Base-by-base conservation (phyloP, 257 asterid species). In the Solanum okadae region DNA sequence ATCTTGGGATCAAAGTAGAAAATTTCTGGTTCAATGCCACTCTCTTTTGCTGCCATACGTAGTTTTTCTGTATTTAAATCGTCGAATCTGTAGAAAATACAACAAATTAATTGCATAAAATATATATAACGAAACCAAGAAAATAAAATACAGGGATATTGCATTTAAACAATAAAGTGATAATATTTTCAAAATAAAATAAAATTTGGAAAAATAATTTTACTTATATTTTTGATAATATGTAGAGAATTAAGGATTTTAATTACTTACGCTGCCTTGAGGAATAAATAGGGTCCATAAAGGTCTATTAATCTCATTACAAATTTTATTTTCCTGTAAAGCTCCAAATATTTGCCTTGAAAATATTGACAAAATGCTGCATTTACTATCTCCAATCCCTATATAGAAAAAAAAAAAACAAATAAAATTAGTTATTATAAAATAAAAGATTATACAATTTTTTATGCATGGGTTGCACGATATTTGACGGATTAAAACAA, bases 281-380 rank as follows among this genome's bases (percentile, higher is more conserved):
- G 94, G 94, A 97, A 95, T 90, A 97, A 88, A 85, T 95, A 95
- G 63, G 99, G 99, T 14, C 89, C 93, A 81, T 95, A 97, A 31
- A 97, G 98, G 14, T 95, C 96, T 11, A 94, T 89, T 92, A 97
- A 78, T n/a, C 95, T 90, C 92, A 90, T 75, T n/a, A 95, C 95
- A 9, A 86, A 93, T 84, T 94, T 94, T 77, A 95, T 90, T 89
- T 93, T 95, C 65, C 98, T 87, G 86, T 90, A 70, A 84, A 87
- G 89, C 2, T 93, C 94, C 29, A 87, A 86, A 65, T 95, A 95
- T 33, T 88, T 29, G 52, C 90, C 92, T 22, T 87, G 93, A 86
- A 96, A 95, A 90, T 92, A 93, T 86, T 94, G 96, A 93, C 98
- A 95, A 87, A 95, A 93, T 14, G 94, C 95, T 14, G 90, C 89